Conservation (phyloP, 129 eudicot species). For the Chrysanthemum seticuspe region DNA sequence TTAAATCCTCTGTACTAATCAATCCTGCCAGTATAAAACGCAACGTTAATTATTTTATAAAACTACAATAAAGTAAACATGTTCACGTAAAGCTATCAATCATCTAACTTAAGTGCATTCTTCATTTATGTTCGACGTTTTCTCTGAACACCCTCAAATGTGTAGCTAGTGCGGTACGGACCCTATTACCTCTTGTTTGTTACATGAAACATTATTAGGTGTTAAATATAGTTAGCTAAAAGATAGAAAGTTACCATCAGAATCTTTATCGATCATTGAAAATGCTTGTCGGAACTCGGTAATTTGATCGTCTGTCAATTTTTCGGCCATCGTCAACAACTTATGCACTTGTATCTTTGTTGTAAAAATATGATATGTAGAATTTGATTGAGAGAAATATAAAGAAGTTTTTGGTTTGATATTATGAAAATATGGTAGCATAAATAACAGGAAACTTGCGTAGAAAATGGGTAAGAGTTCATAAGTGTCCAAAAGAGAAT, state of each 20-base stretch:
- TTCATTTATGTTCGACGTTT: too few species aligned
- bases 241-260: constrained; percentile 42
- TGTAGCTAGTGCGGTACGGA: too few species aligned
- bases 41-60: too few species aligned
- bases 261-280: constrained; percentile 62
- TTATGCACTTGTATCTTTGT: constrained; percentile 14
- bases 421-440: constrained; percentile 7
- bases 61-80: too few species aligned
- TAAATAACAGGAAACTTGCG: constrained; percentile 8
- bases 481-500: constrained; percentile 29
- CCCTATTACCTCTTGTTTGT: too few species aligned
- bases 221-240: not conserved
- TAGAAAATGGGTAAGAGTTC: constrained; percentile 31
- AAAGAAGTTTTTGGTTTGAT: not conserved
- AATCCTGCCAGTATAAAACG: constrained; percentile 30
- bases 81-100: too few species aligned
- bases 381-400: constrained; percentile 1
- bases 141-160: too few species aligned
- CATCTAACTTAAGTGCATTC: too few species aligned
- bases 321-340: constrained; percentile 39
- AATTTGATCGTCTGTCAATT: constrained; percentile 53
- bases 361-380: not conserved
- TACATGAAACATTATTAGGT: not conserved
- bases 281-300: constrained; percentile 66
- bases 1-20: constrained; percentile 61